Evolutionary conservation across 345 rosid genomes (phyloP).

Genomic region (Rhodamnia argentea): DNA sequence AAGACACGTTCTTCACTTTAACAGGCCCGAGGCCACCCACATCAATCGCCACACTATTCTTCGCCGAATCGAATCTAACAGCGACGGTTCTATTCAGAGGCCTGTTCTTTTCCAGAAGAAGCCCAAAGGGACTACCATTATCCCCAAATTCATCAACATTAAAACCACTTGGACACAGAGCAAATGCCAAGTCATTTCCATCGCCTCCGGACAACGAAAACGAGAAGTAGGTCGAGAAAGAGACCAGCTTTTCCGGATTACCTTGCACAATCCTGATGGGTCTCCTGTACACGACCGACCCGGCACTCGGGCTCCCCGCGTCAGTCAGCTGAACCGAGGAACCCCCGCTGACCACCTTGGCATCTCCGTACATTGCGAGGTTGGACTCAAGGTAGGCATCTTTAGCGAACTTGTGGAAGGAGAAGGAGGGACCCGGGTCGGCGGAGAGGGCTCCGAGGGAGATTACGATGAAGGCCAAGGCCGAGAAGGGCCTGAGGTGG

Average conservation of each 20-base stretch:
- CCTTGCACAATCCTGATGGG: slow-evolving; percentile 55
- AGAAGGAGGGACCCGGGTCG: slow-evolving; percentile 30
- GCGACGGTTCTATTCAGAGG: slow-evolving; percentile 18
- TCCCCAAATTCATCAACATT: slow-evolving; percentile 13
- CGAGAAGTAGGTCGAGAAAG: slow-evolving; percentile 57
- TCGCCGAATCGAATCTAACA: slow-evolving; percentile 43
- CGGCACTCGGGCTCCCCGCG: slow-evolving; percentile 5
- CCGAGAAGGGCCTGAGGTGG: slow-evolving; percentile 6
- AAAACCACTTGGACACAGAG: slow-evolving; percentile 43
- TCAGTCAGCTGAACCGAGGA: slow-evolving; percentile 52
- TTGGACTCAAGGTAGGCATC: slow-evolving; percentile 38
- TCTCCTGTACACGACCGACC: slow-evolving; percentile 50
- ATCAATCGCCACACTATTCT: slow-evolving; percentile 38
- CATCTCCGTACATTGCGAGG: slow-evolving; percentile 56
- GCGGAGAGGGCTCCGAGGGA: slow-evolving; percentile 26
- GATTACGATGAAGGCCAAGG: slow-evolving; percentile 12
- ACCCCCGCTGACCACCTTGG: slow-evolving; percentile 33
- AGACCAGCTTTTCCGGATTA: slow-evolving; percentile 25
- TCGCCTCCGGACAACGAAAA: slow-evolving; percentile 33
- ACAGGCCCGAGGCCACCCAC: slow-evolving; percentile 24
- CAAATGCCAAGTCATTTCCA: slow-evolving; percentile 62
- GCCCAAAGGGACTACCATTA: slow-evolving; percentile 24
- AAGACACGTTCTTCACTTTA: slow-evolving; percentile 30
- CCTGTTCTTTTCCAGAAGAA: slow-evolving; percentile 20
- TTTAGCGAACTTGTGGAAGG: slow-evolving; percentile 33